phyloP scores from a whole-genome alignment of 768 basidiomycete species.

The Rhodotorula graminis region DNA sequence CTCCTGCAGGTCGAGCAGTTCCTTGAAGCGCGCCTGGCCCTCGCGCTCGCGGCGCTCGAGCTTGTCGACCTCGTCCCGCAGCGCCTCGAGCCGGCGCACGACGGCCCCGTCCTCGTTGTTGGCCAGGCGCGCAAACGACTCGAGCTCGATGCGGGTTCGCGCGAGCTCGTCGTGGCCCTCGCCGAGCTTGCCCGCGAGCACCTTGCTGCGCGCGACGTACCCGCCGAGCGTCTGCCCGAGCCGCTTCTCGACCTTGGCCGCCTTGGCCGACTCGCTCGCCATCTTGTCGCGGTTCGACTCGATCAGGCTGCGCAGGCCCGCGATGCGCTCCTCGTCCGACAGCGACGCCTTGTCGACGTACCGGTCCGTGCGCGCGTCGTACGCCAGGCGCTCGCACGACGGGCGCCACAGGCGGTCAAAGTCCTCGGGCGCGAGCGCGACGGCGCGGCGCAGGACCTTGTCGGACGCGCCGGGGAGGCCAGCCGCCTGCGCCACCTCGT shows the following conservation, averaged over 20 bases:
- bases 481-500: constrained; percentile 70
- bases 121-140: constrained; percentile 71
- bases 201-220: constrained; percentile 70
- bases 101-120: constrained; percentile 63
- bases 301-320: constrained; percentile 62
- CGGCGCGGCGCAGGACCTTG: constrained; percentile 70
- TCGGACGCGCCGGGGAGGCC: constrained; percentile 80
- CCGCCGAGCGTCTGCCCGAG: constrained; percentile 82
- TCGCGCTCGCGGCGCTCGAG: constrained; percentile 70
- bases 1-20: constrained; percentile 58
- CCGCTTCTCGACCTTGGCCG: constrained; percentile 84
- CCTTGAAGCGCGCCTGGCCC: constrained; percentile 79
- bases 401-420: constrained; percentile 38
- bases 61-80: constrained; percentile 79
- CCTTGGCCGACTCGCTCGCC: constrained; percentile 72
- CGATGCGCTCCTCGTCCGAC: constrained; percentile 58
- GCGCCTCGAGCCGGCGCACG: constrained; percentile 60
- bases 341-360: constrained; percentile 68
- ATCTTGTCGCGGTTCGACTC: constrained; percentile 64
- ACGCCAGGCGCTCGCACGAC: constrained; percentile 55
- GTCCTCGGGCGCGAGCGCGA: constrained; percentile 48
- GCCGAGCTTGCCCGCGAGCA: constrained; percentile 50
- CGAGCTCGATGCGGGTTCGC: constrained; percentile 63
- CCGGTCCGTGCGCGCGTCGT: constrained; percentile 54
- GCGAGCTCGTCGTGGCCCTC: constrained; percentile 69